Percentiles rank a stretch among this genome's conserved stretches.
Evolutionary conservation across 129 eudicot genomes (phyloP).

Genomic region (Erigeron canadensis): DNA sequence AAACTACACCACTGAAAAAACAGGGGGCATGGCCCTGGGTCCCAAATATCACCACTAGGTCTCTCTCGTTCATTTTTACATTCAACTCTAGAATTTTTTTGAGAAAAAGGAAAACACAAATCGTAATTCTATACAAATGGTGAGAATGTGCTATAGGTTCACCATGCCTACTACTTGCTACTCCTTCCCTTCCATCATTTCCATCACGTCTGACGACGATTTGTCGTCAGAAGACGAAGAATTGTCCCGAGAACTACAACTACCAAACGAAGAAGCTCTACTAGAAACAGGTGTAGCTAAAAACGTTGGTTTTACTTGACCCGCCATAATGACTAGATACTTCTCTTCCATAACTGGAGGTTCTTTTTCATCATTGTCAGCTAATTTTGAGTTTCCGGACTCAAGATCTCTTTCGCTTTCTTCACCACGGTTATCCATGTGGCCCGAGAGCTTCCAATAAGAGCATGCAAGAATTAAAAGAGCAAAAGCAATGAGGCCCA

Average conservation of each 20-base stretch:
- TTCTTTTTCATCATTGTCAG: slow-evolving; percentile 17
- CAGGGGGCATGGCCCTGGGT: too few species aligned
- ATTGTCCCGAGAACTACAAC: slow-evolving; percentile 29
- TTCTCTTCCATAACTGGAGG: slow-evolving; percentile 55
- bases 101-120: not conserved
- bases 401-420: slow-evolving; percentile 40
- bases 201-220: slow-evolving; percentile 6
- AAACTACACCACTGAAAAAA: too few species aligned
- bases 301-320: slow-evolving; percentile 64
- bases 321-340: slow-evolving; percentile 71
- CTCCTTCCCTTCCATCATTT: not conserved
- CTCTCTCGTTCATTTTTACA: not conserved
- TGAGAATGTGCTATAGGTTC: not conserved
- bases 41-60: slow-evolving; percentile 8
- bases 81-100: not conserved
- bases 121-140: not conserved
- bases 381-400: slow-evolving; percentile 39
- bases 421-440: slow-evolving; percentile 16
- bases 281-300: slow-evolving; percentile 54
- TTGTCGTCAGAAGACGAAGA: slow-evolving; percentile 6
- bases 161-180: not conserved
- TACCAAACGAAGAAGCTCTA: slow-evolving; percentile 22
- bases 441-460: slow-evolving; percentile 49
- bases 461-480: slow-evolving; percentile 68
- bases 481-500: slow-evolving; percentile 65